These are phyloP conservation scores for Coemansia sp. DNA, from an alignment of 192 early-diverging fungal species.

Conservation along the genomic window DNA sequence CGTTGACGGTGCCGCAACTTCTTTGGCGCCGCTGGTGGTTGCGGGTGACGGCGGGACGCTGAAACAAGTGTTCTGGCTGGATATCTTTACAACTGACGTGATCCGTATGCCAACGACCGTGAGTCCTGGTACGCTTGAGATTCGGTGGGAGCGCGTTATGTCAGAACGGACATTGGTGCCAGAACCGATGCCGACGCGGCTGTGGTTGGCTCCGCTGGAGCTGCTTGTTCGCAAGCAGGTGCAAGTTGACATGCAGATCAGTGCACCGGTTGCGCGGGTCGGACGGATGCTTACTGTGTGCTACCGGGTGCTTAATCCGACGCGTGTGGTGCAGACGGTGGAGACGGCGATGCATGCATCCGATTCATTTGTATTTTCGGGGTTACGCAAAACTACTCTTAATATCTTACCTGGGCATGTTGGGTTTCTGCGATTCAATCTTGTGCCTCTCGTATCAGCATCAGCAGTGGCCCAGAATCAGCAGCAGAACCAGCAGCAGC, in stretches of 20 bases:
- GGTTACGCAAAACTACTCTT: constrained; percentile 27
- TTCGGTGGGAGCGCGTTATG: constrained; percentile 25
- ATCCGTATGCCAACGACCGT: constrained; percentile 25
- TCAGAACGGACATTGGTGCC: not conserved
- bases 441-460: constrained; percentile 23
- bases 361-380: constrained; percentile 46
- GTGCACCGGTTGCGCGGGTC: constrained; percentile 22
- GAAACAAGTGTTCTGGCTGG: constrained; percentile 41
- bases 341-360: constrained; percentile 40
- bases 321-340: constrained; percentile 19
- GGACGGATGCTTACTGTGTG: constrained; percentile 24
- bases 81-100: constrained; percentile 26
- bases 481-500: not conserved
- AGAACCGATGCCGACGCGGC: constrained; percentile 3
- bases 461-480: not conserved
- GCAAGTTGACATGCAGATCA: constrained; percentile 20
- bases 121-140: constrained; percentile 29
- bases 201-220: constrained; percentile 35
- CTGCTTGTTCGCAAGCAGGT: constrained; percentile 19
- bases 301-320: constrained; percentile 37
- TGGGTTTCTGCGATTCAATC: constrained; percentile 19
- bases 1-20: not conserved
- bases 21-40: not conserved
- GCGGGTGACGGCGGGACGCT: constrained; percentile 8
- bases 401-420: constrained; percentile 31